Evolutionary conservation across 345 rosid species (phyloP).

Genomic region (Eucalyptus marginata): DNA sequence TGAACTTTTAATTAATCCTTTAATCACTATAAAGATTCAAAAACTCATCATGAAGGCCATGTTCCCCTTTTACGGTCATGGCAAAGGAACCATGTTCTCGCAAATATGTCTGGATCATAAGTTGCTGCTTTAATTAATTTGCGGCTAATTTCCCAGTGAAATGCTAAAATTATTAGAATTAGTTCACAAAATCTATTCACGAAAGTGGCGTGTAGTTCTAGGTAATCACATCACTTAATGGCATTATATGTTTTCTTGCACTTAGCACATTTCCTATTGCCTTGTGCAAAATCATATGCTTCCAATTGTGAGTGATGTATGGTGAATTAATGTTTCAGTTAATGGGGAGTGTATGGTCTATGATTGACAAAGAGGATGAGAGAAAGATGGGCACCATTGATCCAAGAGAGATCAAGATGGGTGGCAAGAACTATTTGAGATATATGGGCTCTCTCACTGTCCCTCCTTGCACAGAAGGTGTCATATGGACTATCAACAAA

Average conservation of each 20-base stretch:
- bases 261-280: background rate
- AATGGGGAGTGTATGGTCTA: background rate
- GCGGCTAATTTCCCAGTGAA: background rate
- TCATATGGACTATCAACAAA: constrained; percentile 48
- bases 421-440: constrained; percentile 42
- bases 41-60: background rate
- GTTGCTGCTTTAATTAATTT: background rate
- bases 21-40: background rate
- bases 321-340: background rate
- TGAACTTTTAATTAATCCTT: background rate
- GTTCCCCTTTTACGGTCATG: background rate
- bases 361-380: constrained; percentile 5
- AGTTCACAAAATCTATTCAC: background rate
- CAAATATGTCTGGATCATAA: background rate
- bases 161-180: background rate
- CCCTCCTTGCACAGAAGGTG: constrained; percentile 83
- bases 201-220: background rate
- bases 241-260: background rate
- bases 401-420: constrained; percentile 34
- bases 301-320: background rate
- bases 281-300: background rate
- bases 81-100: background rate
- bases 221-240: background rate
- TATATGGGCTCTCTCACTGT: constrained; percentile 72
- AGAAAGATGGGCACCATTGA: constrained; percentile 29